Conservation (phyloP, 768 basidiomycete genomes). For the Tulasnella sp. region DNA sequence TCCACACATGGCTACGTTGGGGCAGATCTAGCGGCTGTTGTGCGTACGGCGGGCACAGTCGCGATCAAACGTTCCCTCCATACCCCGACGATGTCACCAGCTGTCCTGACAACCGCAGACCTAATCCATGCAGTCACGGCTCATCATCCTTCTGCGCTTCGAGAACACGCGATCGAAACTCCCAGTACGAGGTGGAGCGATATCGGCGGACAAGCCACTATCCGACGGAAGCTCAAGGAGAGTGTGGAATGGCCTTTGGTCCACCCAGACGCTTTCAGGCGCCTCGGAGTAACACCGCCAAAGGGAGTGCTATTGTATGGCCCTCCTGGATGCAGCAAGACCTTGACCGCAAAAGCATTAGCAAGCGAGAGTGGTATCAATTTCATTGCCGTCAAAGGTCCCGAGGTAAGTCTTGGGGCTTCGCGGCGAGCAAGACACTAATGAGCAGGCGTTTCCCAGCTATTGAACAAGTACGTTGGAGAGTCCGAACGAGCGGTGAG, state of each 20-base stretch:
- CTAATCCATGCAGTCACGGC: conserved; percentile 65
- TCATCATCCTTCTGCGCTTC: conserved; percentile 89
- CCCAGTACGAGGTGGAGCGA: conserved; percentile 70
- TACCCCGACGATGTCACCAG: conserved; percentile 34
- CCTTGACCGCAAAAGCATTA: conserved; percentile 95
- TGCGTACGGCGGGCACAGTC: conserved; percentile 86
- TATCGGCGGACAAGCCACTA: conserved; percentile 91
- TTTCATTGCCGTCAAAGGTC: conserved; percentile 93
- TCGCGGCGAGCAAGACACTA: background rate
- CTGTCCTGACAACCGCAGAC: conserved; percentile 49
- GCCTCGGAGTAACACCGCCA: conserved; percentile 80
- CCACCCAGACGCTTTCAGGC: conserved; percentile 85
- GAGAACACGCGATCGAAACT: conserved; percentile 85
- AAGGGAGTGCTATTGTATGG: conserved; percentile 96
- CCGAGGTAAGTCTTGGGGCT: conserved; percentile 60
- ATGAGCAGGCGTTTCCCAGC: conserved; percentile 44
- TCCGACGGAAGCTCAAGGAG: conserved; percentile 85
- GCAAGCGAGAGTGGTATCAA: conserved; percentile 97
- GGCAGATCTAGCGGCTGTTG: conserved; percentile 86
- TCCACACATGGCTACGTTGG: conserved; percentile 95
- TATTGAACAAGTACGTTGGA: conserved; percentile 94
- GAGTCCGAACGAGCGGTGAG: conserved; percentile 94
- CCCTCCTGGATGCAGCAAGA: conserved; percentile 95
- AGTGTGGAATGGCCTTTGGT: conserved; percentile 92
- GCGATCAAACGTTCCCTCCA: conserved; percentile 67